Base-by-base conservation (phyloP, 2,329 filamentous ascomycete genomes). In the Beauveria brongniartii region DNA sequence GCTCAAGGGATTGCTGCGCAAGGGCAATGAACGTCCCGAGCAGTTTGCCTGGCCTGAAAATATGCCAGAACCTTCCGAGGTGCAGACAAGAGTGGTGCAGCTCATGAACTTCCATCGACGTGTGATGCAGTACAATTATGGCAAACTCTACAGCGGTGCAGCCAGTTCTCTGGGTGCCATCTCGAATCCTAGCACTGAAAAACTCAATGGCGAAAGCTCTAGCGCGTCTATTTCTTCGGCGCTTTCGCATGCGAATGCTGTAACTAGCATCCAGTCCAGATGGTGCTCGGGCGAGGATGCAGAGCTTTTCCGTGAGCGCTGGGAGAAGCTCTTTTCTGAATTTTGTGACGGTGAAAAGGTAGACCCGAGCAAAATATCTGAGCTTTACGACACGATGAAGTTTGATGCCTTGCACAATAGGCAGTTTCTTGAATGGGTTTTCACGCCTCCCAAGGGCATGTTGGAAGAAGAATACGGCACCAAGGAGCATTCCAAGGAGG, bases 381-480 rank as follows among this genome's bases (percentile, higher is more conserved):
- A 99, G 76, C 82, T 99, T 3, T 99, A 99, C 73, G 94, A 99
- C 73, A 97, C 93, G 22, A 97, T 99, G 94, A 99, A 99, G 74
- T 99, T 97, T 65, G 94, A 99, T 72, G 94, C 94, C 1, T 80
- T 99, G 16, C 95, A 99, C 75, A 99, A 99, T 71, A 87, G 94
- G 2, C 91, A 92, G 64, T 99, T 99, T 69, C 78, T 99, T 4
- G 94, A 99, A 73, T 97, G 94, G 91, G 89, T 97, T 0, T 99
- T 99, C 68, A 96, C 92, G 18, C 94, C 94, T 1, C 87, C 90
- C 40, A 87, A 85, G 68, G 82, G 80, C 62, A 90, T 96, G 75
- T 78, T 93, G 12, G 89, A 89, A 59, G 89, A 93, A 57, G 86
- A 89, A 65, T 80, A 82, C 63, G 78, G 73, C 53, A 78, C 73